These are phyloP conservation scores for Tubosaeta sp. DNA, from an alignment of 768 basidiomycete species.

Conservation along the genomic window DNA sequence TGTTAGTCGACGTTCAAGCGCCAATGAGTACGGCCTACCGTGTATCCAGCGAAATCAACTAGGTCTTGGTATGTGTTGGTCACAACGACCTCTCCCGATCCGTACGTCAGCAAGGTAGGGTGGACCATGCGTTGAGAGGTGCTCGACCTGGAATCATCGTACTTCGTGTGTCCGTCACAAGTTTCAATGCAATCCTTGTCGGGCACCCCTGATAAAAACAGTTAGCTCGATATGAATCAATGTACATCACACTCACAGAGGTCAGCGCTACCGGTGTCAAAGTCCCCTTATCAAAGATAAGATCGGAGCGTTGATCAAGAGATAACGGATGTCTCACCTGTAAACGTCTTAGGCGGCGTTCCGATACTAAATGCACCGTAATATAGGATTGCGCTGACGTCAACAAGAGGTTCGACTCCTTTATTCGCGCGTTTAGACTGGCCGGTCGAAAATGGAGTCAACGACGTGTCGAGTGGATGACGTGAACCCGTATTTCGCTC, in stretches of 20 bases:
- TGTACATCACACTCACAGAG: slow-evolving; percentile 17
- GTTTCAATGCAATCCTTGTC: slow-evolving; percentile 9
- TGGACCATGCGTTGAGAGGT: slow-evolving; percentile 17
- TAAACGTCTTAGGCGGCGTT: slow-evolving; percentile 38
- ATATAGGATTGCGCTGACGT: slow-evolving; percentile 34
- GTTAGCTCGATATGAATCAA: not conserved
- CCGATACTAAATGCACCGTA: slow-evolving; percentile 41
- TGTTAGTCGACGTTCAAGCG: not conserved
- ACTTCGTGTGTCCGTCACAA: slow-evolving; percentile 29
- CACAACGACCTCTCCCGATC: slow-evolving; percentile 34
- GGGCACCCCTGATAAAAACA: slow-evolving; percentile 31
- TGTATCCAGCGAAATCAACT: slow-evolving; percentile 33
- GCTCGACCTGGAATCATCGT: slow-evolving; percentile 20
- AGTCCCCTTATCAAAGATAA: slow-evolving; percentile 33
- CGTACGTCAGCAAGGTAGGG: slow-evolving; percentile 33
- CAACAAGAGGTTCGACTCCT: slow-evolving; percentile 25
- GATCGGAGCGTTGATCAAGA: not conserved
- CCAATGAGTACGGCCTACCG: slow-evolving; percentile 14
- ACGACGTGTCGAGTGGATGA: slow-evolving; percentile 26
- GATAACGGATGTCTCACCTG: slow-evolving; percentile 22
- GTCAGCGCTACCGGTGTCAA: slow-evolving; percentile 51
- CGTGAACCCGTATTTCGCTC: slow-evolving; percentile 38
- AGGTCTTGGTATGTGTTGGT: slow-evolving; percentile 30
- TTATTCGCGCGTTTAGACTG: slow-evolving; percentile 8
- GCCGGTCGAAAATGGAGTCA: not conserved